phyloP scores from a whole-genome alignment of 805 yeast species.

The Spathaspora gorwiae region DNA sequence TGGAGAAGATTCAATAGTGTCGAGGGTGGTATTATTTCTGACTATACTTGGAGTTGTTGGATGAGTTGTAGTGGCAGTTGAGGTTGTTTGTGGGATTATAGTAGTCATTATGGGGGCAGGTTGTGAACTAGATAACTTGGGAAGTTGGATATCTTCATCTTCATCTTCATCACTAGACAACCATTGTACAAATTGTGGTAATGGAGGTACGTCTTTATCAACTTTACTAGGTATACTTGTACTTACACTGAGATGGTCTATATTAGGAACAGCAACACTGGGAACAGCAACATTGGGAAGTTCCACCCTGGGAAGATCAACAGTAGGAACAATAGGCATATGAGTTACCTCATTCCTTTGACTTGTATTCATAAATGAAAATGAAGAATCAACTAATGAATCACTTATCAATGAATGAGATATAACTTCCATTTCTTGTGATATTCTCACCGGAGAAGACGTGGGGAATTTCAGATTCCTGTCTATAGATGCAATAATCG shows the following conservation, averaged over 20 bases:
- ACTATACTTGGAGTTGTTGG: background rate
- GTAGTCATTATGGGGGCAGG: background rate
- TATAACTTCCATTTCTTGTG: background rate
- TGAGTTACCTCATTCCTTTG: too few species aligned
- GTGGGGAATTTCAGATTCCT: too few species aligned
- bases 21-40: background rate
- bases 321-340: too few species aligned
- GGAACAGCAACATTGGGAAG: too few species aligned
- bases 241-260: too few species aligned
- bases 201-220: background rate
- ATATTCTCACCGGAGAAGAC: background rate
- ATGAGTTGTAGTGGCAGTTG: background rate
- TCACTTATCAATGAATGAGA: conserved; percentile 2
- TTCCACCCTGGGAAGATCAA: too few species aligned
- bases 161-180: conserved; percentile 4
- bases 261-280: too few species aligned
- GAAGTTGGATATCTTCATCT: background rate
- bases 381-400: conserved; percentile 15
- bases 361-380: conserved; percentile 9
- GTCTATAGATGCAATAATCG: too few species aligned
- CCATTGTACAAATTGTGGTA: conserved; percentile 4
- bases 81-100: background rate
- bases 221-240: too few species aligned
- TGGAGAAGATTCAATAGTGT: background rate
- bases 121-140: background rate